Base-by-base conservation (phyloP, 805 yeast genomes). In the Myxozyma vanderwaltii region DNA sequence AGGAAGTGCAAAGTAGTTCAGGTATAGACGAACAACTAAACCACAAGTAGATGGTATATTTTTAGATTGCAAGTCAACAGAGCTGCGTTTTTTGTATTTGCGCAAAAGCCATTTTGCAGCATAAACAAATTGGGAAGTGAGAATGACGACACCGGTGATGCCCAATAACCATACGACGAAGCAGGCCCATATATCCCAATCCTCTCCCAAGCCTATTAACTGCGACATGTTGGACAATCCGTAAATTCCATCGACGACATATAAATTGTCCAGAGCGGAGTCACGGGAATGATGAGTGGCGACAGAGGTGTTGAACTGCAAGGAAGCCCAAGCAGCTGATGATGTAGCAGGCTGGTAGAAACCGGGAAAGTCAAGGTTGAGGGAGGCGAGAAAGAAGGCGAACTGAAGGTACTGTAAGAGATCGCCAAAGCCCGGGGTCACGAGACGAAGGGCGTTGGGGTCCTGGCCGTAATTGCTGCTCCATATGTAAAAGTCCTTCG, bases 391-490 rank as follows among this genome's bases (percentile, higher is more conserved):
- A 68, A 84, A 82, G 44, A 83, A 77, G 0, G 84, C 80, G 72
- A 80, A 85, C 67, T 86, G 90, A 35, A 83, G 67, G 69, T 84
- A 85, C 19, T 76, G 70, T 1, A 85, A 63, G 44, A 81, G 77
- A 38, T 82, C 81, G 3, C 74, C 72, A 7, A 78, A 75, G 12
- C 80, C 77, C 0, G 89, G 86, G 49, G 82, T 83, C 41, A 71
- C 58, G 46, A 84, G 67, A 52, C 85, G 84, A 44, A 77, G 76
- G 38, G 85, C 73, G 49, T 85, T 74, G 1, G 82, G 78, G 31
- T 78, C 82, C 66, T 82, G 83, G 69, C 87, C 83, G 48, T 82
- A 82, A 29, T 85, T 80, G 5, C 87, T 58, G 77, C 26, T 86
- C 86, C 58, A 75, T 67, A 67, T 77, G 74, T 56, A 84, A 66